Evolutionary conservation across 2,329 filamentous ascomycete species (phyloP).

Genomic region (Corynespora cassiicola): DNA sequence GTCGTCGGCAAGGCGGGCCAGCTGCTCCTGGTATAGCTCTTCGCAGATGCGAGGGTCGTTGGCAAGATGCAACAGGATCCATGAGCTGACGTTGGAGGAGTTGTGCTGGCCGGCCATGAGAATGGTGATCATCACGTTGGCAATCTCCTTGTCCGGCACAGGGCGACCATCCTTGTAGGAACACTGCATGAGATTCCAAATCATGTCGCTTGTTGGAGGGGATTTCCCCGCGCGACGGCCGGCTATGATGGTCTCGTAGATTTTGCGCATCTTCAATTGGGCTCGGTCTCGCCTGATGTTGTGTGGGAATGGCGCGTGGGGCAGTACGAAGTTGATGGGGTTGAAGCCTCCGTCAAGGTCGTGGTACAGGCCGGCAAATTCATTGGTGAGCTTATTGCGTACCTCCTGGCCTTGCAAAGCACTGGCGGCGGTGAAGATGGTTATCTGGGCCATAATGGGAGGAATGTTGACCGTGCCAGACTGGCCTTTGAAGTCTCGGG

Average conservation of each 20-base stretch:
- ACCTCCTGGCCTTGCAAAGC: conserved; percentile 80
- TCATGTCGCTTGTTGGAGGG: conserved; percentile 65
- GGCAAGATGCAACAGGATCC: conserved; percentile 80
- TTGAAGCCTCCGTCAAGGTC: conserved; percentile 84
- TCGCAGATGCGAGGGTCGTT: conserved; percentile 75
- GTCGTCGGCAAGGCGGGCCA: conserved; percentile 58
- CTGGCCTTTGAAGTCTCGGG: conserved; percentile 65
- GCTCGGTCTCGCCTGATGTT: conserved; percentile 78
- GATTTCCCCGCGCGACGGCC: conserved; percentile 1
- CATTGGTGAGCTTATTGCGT: conserved; percentile 74
- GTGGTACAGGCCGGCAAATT: conserved; percentile 78
- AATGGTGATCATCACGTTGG: conserved; percentile 87
- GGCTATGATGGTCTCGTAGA: conserved; percentile 79
- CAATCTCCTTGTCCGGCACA: conserved; percentile 77
- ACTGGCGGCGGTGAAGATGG: conserved; percentile 84
- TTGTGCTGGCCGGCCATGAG: conserved; percentile 87
- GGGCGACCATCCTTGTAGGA: conserved; percentile 76
- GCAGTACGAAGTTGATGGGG: conserved; percentile 82
- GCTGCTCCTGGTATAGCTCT: conserved; percentile 80
- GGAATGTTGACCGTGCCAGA: conserved; percentile 72
- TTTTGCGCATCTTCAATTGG: conserved; percentile 75
- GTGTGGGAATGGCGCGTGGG: conserved; percentile 80
- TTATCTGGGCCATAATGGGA: conserved; percentile 77
- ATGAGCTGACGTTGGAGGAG: conserved; percentile 77
- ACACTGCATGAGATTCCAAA: conserved; percentile 81